Evolutionary conservation across 257 asterid species (phyloP), one percentile per base, ranked within the genome.

Genomic region (Phtheirospermum japonicum): DNA sequence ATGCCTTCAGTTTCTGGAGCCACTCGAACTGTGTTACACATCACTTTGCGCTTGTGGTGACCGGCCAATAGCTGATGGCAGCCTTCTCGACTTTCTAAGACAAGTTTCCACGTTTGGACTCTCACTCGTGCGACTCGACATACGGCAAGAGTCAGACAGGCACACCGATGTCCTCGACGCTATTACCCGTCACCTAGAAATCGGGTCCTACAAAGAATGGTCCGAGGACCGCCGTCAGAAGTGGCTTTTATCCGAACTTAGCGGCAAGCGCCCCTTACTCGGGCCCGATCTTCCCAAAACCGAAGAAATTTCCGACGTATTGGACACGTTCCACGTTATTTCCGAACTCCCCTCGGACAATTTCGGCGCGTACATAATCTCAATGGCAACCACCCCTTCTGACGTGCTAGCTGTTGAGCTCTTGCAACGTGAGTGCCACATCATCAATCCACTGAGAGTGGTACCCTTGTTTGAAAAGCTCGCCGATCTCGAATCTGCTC

Each of bases 371-470:
- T 91, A 91, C 71, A 78, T 91, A 12, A 91, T 91, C 43, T 91
- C 98, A 11, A 91, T 91, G 98, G 96, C 98, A 4, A 91, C 98
- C 3, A 79, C 96, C 61, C 88, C 98, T 3, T 91, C 98, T 20
- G 98, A 91, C 53, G 98, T 91, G 63, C 96, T 91, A 2, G 98
- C 98, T 0, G 95, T 91, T 0, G 98, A 91, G 78, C 96, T 91
- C 61, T 51, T 91, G 76, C 98, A 91, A 61, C 86, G 95, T 13
- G 95, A 81, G 70, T 91, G 96, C 76, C 86, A 74, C 31, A 90
- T 91, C 59, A 74, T 74, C 46, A 71, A 45, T 61, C 96, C 98
- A 23, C 56, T 91, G 58, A 71, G 98, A 67, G 98, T 91, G 1
- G 96, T 87, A 10, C 98, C 98, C 0, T 68, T 91, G 55, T 91